A percentile compares a stretch with the other conserved stretches of the same genome.
Evolutionary conservation across 768 basidiomycete genomes (phyloP).

Genomic region (Leccinellum rugosiceps): DNA sequence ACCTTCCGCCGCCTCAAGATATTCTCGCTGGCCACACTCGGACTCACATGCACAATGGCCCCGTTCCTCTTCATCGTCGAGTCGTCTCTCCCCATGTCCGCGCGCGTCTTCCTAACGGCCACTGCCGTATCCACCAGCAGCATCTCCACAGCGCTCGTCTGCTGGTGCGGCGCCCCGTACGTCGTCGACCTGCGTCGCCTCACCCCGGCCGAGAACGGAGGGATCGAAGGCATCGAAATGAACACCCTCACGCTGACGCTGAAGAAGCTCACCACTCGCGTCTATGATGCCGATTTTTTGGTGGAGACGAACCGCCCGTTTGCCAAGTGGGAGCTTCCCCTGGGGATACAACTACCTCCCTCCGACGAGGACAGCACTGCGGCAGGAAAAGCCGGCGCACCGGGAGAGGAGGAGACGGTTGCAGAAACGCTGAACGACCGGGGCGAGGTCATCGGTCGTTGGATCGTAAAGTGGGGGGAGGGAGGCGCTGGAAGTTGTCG

Average conservation of each 20-base stretch:
- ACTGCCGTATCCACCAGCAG: constrained; percentile 72
- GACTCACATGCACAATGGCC: constrained; percentile 61
- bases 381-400: constrained; percentile 31
- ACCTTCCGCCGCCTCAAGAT: constrained; percentile 79
- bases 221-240: constrained; percentile 60
- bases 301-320: constrained; percentile 65
- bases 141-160: constrained; percentile 71
- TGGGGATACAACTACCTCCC: constrained; percentile 44
- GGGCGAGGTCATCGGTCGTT: constrained; percentile 65
- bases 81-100: constrained; percentile 66
- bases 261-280: constrained; percentile 59
- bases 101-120: constrained; percentile 61
- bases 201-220: constrained; percentile 39
- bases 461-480: constrained; percentile 76
- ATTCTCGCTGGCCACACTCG: constrained; percentile 78
- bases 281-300: constrained; percentile 72
- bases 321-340: constrained; percentile 74
- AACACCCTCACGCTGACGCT: constrained; percentile 63
- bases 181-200: constrained; percentile 60
- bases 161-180: constrained; percentile 71
- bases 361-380: constrained; percentile 31
- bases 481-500: constrained; percentile 61
- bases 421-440: constrained; percentile 67
- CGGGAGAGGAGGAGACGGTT: constrained; percentile 69
- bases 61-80: constrained; percentile 85